Evolutionary conservation across 257 asterid species (phyloP).

Genomic region (Datura wrightii): DNA sequence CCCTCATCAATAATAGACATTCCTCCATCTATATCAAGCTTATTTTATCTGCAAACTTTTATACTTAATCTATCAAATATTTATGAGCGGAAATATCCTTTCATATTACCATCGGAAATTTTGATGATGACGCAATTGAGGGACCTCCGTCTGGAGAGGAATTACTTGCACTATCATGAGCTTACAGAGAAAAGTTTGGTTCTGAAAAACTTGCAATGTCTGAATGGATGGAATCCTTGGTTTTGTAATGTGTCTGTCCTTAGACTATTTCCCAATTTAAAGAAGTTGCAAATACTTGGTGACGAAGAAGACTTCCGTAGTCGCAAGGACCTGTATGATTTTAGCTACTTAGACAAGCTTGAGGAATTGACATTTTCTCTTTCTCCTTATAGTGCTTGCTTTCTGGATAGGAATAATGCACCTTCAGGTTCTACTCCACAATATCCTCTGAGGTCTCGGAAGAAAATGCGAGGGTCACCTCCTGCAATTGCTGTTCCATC

Average conservation of each 20-base stretch:
- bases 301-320: neutral
- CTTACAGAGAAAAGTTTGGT: conserved; percentile 21
- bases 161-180: neutral
- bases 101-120: conserved; percentile 30
- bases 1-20: neutral
- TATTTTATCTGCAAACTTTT: conserved; percentile 23
- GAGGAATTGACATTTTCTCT: conserved; percentile 34
- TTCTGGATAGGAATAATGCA: no score
- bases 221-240: conserved; percentile 30
- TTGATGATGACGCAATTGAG: conserved; percentile 37
- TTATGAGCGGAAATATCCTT: no score
- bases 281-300: conserved; percentile 35
- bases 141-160: conserved; percentile 30
- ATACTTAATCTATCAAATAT: no score
- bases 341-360: conserved; percentile 35
- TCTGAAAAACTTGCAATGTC: conserved; percentile 25
- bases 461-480: no score
- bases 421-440: no score
- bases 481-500: neutral
- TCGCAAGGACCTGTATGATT: conserved; percentile 3
- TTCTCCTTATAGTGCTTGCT: no score
- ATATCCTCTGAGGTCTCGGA: no score
- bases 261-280: conserved; percentile 35
- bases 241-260: conserved; percentile 26
- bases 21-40: conserved; percentile 10